phyloP scores from a whole-genome alignment of 257 asterid species.

The Ehretia macrophylla region DNA sequence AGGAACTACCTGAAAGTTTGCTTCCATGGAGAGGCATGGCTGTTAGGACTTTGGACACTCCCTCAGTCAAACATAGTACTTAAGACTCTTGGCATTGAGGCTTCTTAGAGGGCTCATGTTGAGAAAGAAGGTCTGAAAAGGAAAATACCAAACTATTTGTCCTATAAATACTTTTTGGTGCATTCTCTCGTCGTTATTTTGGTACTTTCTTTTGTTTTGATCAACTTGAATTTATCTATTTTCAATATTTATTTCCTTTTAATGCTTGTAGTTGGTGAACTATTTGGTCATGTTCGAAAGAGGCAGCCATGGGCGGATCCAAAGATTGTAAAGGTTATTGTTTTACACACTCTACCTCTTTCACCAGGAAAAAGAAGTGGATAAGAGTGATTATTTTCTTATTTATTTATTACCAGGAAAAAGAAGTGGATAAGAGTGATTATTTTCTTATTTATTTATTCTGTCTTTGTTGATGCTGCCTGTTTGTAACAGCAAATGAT shows the following conservation, averaged over 20 bases:
- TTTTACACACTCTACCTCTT: slow-evolving; percentile 4
- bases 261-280: slow-evolving; percentile 60
- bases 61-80: too few species aligned
- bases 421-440: not conserved
- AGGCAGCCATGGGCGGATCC: slow-evolving; percentile 96
- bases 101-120: too few species aligned
- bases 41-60: too few species aligned
- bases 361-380: not conserved
- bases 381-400: not conserved
- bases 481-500: slow-evolving; percentile 57
- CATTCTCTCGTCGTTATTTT: too few species aligned
- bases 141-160: too few species aligned
- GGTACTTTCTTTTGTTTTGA: too few species aligned
- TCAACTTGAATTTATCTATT: not conserved
- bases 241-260: too few species aligned
- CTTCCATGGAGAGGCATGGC: too few species aligned
- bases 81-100: too few species aligned
- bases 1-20: too few species aligned
- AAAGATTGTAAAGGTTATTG: slow-evolving; percentile 66
- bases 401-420: not conserved
- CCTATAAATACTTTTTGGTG: too few species aligned
- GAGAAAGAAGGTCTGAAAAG: too few species aligned
- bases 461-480: slow-evolving; percentile 6
- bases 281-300: slow-evolving; percentile 65
- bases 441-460: not conserved